Percentiles rank a stretch among this genome's conserved stretches.
These are phyloP conservation scores for Suillus alpinus DNA, from an alignment of 768 basidiomycete genomes.

Conservation along the genomic window DNA sequence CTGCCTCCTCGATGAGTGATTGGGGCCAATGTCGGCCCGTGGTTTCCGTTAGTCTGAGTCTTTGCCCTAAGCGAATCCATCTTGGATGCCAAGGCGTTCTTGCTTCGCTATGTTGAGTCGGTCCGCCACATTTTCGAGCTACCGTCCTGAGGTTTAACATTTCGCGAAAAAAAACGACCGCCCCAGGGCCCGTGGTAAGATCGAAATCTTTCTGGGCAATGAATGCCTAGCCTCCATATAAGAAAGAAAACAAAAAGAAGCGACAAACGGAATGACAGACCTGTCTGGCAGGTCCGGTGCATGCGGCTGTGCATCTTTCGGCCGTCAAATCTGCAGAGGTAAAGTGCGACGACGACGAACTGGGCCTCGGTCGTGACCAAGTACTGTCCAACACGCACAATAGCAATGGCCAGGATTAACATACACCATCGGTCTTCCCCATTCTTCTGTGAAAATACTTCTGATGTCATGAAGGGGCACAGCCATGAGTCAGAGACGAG, in stretches of 20 bases:
- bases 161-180: constrained; percentile 7
- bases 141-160: constrained; percentile 12
- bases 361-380: neutral
- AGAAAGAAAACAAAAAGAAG: no score
- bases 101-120: no score
- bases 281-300: no score
- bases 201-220: constrained; percentile 1
- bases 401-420: constrained; percentile 13
- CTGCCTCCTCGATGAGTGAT: no score
- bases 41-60: neutral
- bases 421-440: neutral
- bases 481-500: neutral
- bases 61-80: neutral
- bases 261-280: no score
- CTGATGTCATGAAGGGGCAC: constrained; percentile 12
- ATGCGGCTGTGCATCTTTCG: neutral
- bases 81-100: no score
- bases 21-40: neutral
- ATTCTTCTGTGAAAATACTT: constrained; percentile 2
- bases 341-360: constrained; percentile 16
- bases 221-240: no score
- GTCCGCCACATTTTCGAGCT: no score
- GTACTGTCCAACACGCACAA: neutral
- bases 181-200: neutral
- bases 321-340: constrained; percentile 4